Percentiles rank a stretch among this genome's conserved stretches.
Evolutionary conservation across 371 early-diverging fungal species (phyloP).

Genomic region (Syncephalastrum sp.): DNA sequence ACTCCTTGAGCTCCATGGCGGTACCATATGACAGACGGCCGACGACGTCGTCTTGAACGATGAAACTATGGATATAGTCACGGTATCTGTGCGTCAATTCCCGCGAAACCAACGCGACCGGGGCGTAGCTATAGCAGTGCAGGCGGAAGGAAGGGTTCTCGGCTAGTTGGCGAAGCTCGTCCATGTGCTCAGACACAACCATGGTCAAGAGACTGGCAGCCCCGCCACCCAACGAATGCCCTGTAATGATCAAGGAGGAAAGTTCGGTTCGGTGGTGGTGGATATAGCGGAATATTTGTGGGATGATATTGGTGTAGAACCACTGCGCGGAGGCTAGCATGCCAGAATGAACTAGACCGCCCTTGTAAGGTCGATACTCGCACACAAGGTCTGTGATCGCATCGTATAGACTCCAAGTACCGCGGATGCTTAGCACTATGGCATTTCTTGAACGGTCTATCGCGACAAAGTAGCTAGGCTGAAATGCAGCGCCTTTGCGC

Average conservation of each 20-base stretch:
- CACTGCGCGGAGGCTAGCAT: slow-evolving; percentile 79
- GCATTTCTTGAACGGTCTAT: slow-evolving; percentile 66
- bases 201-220: slow-evolving; percentile 74
- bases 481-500: slow-evolving; percentile 67
- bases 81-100: slow-evolving; percentile 58
- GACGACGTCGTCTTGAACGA: slow-evolving; percentile 74
- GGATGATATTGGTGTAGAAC: slow-evolving; percentile 72
- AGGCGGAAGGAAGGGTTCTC: slow-evolving; percentile 32
- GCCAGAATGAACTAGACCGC: slow-evolving; percentile 82
- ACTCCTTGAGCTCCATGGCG: slow-evolving; percentile 47
- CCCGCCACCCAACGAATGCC: slow-evolving; percentile 69
- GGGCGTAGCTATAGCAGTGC: slow-evolving; percentile 45
- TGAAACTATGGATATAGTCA: slow-evolving; percentile 65
- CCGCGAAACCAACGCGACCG: slow-evolving; percentile 59
- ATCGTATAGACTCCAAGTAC: slow-evolving; percentile 80
- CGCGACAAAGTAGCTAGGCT: slow-evolving; percentile 79
- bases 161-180: slow-evolving; percentile 38
- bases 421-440: slow-evolving; percentile 78
- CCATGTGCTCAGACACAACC: slow-evolving; percentile 64
- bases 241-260: slow-evolving; percentile 18
- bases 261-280: slow-evolving; percentile 20
- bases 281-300: slow-evolving; percentile 55
- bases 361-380: slow-evolving; percentile 82
- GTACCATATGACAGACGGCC: slow-evolving; percentile 76
- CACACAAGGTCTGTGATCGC: slow-evolving; percentile 79